Conservation (phyloP, 345 rosid genomes). For the Salix arbutifolia region DNA sequence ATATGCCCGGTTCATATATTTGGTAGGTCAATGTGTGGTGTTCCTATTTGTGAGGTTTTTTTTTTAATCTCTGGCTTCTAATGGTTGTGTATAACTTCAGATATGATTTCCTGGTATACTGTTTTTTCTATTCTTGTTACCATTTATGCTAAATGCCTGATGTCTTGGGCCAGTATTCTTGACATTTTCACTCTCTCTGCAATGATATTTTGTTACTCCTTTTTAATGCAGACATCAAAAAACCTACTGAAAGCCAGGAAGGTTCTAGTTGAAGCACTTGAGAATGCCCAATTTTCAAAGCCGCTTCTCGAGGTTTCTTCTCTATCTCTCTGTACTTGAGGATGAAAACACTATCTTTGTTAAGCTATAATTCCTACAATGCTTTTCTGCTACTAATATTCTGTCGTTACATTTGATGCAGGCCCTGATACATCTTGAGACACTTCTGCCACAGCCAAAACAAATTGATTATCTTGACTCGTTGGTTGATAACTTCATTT, state of each 20-base stretch:
- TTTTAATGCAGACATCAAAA: conserved; percentile 46
- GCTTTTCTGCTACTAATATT: conserved; percentile 5
- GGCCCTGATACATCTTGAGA: conserved; percentile 72
- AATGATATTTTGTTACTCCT: background rate
- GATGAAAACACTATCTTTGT: background rate
- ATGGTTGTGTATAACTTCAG: background rate
- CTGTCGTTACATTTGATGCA: conserved; percentile 16
- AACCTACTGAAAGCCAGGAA: conserved; percentile 77
- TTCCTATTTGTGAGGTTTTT: background rate
- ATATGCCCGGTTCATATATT: conserved; percentile 62
- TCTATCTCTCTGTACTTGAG: background rate
- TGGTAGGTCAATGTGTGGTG: conserved; percentile 51
- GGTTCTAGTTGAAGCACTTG: conserved; percentile 64
- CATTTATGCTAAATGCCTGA: background rate
- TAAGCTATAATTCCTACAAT: no score
- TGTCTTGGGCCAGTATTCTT: background rate
- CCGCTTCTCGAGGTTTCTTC: conserved; percentile 62
- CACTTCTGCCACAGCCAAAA: conserved; percentile 62
- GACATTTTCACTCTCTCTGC: background rate
- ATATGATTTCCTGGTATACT: background rate
- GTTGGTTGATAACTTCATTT: conserved; percentile 63
- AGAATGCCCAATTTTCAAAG: conserved; percentile 70
- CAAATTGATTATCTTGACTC: conserved; percentile 67
- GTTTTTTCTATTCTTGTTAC: no score
- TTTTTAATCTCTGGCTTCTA: background rate